Evolutionary conservation across 1,284 basidiomycete genomes (phyloP), one percentile per base, ranked within the genome.

Genomic region (Apiotrichum brassicae): DNA sequence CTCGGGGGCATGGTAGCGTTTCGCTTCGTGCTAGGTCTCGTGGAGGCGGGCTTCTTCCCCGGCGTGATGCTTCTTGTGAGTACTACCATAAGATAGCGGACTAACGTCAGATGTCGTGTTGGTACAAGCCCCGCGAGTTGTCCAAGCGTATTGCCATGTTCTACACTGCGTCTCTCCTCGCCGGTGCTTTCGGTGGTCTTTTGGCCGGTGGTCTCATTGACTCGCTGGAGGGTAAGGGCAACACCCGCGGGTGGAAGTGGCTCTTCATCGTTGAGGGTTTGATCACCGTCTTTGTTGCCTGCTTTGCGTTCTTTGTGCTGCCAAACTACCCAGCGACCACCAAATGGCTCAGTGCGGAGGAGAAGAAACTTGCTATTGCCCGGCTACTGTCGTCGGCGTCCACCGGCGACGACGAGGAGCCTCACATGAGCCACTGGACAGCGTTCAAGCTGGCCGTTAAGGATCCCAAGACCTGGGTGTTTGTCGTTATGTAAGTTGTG

Each of bases 251-350:
- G 60, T 71, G 59, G 60, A 63, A 66, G 40, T 68, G 68, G 65
- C 53, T 69, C 12, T 72, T 68, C 61, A 66, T 70, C 52, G 65
- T 71, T 37, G 70, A 73, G 49, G 71, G 71, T 30, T 41, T 64
- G 14, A 63, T 61, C 20, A 71, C 73, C 6, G 63, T 64, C 9
- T 43, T 56, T 40, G 54, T 74, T 36, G 61, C 66, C 19, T 3
- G 38, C 35, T 51, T 60, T 4, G 64, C 72, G 7, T 70, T 60
- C 53, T 73, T 73, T 50, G 56, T 74, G 30, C 63, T 74, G 2
- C 72, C 71, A 18, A 61, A 71, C 57, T 70, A 62, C 55, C 66
- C 69, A n/a, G 54, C 47, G 20, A 67, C 62, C 16, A 72, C 71
- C 24, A 58, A 55, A 35, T 72, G 68, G 68, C 56, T 72, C 19